phyloP scores from a whole-genome alignment of 768 basidiomycete genomes.

The Rubroboletus satanas region DNA sequence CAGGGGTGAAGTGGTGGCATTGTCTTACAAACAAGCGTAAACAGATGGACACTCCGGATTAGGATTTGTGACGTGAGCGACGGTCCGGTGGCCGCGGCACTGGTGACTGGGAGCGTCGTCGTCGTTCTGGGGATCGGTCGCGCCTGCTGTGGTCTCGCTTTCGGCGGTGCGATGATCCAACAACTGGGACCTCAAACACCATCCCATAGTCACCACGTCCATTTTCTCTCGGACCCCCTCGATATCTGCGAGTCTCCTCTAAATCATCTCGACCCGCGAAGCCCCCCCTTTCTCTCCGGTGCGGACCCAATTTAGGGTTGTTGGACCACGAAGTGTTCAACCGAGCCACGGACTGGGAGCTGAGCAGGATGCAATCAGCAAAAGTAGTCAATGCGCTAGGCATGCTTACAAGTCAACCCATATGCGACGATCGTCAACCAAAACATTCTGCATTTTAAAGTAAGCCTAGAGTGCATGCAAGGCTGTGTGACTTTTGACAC shows the following conservation, averaged over 20 bases:
- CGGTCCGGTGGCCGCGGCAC: slow-evolving; percentile 36
- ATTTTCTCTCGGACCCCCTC: slow-evolving; percentile 34
- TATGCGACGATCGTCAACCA: slow-evolving; percentile 95
- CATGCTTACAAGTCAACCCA: slow-evolving; percentile 96
- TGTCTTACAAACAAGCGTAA: slow-evolving; percentile 23
- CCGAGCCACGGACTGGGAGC: slow-evolving; percentile 93
- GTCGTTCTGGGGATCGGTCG: slow-evolving; percentile 31
- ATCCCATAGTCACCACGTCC: slow-evolving; percentile 54
- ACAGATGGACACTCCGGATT: slow-evolving; percentile 4
- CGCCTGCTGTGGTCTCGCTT: slow-evolving; percentile 51
- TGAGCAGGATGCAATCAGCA: slow-evolving; percentile 27
- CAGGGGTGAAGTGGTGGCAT: slow-evolving; percentile 2
- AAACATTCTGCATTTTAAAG: slow-evolving; percentile 99
- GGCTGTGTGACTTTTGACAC: neutral
- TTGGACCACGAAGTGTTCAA: slow-evolving; percentile 83
- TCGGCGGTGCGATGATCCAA: slow-evolving; percentile 34
- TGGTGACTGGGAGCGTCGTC: slow-evolving; percentile 26
- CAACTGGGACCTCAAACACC: slow-evolving; percentile 77
- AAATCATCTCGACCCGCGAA: slow-evolving; percentile 76
- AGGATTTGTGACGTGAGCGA: slow-evolving; percentile 12
- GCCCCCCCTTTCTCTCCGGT: slow-evolving; percentile 35
- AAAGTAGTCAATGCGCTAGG: slow-evolving; percentile 2
- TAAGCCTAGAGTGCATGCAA: slow-evolving; percentile 61
- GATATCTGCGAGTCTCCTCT: slow-evolving; percentile 66
- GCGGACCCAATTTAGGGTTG: slow-evolving; percentile 53